These are phyloP conservation scores for Metrosideros polymorpha DNA, from an alignment of 441 rosid species.

Conservation along the genomic window DNA sequence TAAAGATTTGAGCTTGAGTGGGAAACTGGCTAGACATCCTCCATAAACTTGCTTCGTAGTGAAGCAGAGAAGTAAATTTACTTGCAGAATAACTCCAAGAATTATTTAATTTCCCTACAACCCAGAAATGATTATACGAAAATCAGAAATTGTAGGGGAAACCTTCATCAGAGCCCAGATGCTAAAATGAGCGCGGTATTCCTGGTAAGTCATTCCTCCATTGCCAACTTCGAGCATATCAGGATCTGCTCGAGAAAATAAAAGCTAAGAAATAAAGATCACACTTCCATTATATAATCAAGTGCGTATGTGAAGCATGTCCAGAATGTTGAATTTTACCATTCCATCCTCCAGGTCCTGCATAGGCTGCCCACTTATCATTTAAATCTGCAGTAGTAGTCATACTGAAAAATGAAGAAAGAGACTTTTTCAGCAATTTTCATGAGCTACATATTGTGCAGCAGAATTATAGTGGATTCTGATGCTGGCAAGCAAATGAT, in stretches of 20 bases:
- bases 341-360: constrained; percentile 99
- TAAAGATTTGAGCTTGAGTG: background rate
- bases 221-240: constrained; percentile 99
- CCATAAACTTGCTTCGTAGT: background rate
- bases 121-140: background rate
- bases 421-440: constrained; percentile 10
- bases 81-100: background rate
- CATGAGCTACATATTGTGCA: background rate
- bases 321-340: constrained; percentile 31
- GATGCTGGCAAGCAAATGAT: background rate
- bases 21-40: background rate
- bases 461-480: background rate
- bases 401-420: constrained; percentile 45
- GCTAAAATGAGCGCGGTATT: constrained; percentile 89
- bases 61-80: background rate
- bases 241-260: constrained; percentile 53
- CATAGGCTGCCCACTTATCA: constrained; percentile 92
- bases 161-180: constrained; percentile 99
- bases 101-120: background rate
- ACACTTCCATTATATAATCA: background rate
- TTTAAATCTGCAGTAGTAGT: constrained; percentile 81
- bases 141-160: background rate
- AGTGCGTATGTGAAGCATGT: background rate
- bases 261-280: background rate
- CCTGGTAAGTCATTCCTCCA: constrained; percentile 89